Base-by-base conservation (phyloP, 768 basidiomycete species). In the Pleurotus djamor region DNA sequence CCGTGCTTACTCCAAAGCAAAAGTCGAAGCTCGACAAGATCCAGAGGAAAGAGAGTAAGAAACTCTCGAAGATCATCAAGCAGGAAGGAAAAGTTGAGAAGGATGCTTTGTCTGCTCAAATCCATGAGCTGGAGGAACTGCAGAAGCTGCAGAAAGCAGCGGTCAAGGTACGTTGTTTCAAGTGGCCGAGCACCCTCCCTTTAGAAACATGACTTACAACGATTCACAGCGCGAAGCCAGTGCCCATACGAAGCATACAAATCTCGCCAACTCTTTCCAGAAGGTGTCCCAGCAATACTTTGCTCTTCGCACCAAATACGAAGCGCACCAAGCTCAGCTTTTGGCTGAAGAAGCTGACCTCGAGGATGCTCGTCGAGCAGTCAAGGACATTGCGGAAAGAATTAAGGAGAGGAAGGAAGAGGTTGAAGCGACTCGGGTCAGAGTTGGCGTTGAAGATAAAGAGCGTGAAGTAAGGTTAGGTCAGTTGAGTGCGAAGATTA, bases 371-470 rank as follows among this genome's bases (percentile, higher is more conserved):
- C 83, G 21, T 89, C 88, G 44, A 32, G 37, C 16, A n/a, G 54
- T 56, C 9, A 56, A 10, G 21, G 38, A 43, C 10, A n/a, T 56
- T 2, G 41, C 13, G 37, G 54, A 56, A 34, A 44, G n/a, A 38
- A 38, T 56, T 1, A 56, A 85, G 52, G 85, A 86, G 57, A 92
- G 92, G 76, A 80, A 81, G n/a, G 79, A 82, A 57, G 89, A 92
- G 65, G 80, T 94, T 1, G 89, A 92, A 63, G 79, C 79, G 61
- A 68, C 92, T 54, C 75, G 89, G 34, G 74, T 77, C 16, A 79
- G 85, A 64, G 86, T 88, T 67, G 83, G 82, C 37, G 85, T 84
- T 6, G 91, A 92, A 63, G 91, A 92, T 75, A 79, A 83, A 57
- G 88, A 89, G 69, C 76, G 88, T 48, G 80, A 79, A 58, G 78